Percentiles rank a stretch among this genome's conserved stretches.
phyloP scores from a whole-genome alignment of 768 basidiomycete genomes.

The Xerocomus spinulosus region DNA sequence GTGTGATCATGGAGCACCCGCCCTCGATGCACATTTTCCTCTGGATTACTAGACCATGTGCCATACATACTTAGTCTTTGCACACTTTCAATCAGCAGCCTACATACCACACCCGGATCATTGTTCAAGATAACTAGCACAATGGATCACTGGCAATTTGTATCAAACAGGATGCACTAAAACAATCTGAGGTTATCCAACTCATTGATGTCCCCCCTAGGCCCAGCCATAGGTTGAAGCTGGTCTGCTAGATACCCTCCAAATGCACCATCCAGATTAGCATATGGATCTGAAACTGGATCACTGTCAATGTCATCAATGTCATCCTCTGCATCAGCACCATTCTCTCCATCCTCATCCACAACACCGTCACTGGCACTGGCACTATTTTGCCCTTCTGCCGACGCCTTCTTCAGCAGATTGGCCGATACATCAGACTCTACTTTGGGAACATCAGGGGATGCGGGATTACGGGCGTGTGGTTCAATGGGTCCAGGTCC shows the following conservation, averaged over 20 bases:
- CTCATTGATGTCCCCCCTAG: slow-evolving; percentile 40
- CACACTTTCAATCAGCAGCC: background rate
- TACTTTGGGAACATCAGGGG: slow-evolving; percentile 26
- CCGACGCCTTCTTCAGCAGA: slow-evolving; percentile 11
- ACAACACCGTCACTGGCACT: slow-evolving; percentile 15
- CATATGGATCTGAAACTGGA: slow-evolving; percentile 65
- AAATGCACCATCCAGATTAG: slow-evolving; percentile 73
- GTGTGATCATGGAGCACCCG: background rate
- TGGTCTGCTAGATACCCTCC: slow-evolving; percentile 68
- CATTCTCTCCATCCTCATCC: slow-evolving; percentile 22
- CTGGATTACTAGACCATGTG: background rate
- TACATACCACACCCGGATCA: slow-evolving; percentile 5
- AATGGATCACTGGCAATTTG: background rate
- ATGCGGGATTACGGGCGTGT: slow-evolving; percentile 20
- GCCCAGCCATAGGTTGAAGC: slow-evolving; percentile 55
- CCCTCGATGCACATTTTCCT: background rate
- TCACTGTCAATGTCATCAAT: slow-evolving; percentile 34
- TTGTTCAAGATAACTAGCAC: slow-evolving; percentile 2
- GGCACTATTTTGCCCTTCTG: slow-evolving; percentile 2
- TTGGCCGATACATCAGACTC: slow-evolving; percentile 29
- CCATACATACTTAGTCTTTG: background rate
- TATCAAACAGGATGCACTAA: slow-evolving; percentile 22
- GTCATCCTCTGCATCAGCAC: slow-evolving; percentile 41
- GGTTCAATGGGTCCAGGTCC: slow-evolving; percentile 49
- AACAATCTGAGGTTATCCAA: slow-evolving; percentile 65